These are phyloP conservation scores for Lyophyllum shimeji DNA, from an alignment of 768 basidiomycete species.

Conservation along the genomic window DNA sequence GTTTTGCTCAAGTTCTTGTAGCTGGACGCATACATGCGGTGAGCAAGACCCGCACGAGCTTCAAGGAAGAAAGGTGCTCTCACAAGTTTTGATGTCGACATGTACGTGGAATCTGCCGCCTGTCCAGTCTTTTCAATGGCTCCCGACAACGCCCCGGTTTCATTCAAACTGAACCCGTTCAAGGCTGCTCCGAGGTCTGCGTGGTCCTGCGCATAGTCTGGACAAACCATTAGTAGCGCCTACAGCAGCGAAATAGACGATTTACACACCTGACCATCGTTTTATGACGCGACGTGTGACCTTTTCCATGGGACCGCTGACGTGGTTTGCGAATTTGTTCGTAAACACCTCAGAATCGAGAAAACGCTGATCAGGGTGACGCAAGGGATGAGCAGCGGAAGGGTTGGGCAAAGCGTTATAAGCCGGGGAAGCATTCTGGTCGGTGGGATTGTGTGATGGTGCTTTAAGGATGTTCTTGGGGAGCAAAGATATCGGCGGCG, in stretches of 20 bases:
- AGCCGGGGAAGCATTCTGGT: conserved; percentile 65
- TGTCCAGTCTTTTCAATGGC: conserved; percentile 97
- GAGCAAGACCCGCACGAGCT: background rate
- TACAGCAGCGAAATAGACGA: conserved; percentile 1
- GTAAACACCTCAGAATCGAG: conserved; percentile 96
- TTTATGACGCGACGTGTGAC: conserved; percentile 90
- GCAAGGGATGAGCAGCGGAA: conserved; percentile 83
- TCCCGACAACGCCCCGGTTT: conserved; percentile 66
- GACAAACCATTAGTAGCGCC: conserved; percentile 2
- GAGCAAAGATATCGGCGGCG: conserved; percentile 84
- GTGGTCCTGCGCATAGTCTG: conserved; percentile 84
- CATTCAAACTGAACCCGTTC: conserved; percentile 92
- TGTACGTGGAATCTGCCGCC: conserved; percentile 91
- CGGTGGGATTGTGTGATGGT: conserved; percentile 92
- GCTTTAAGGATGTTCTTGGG: conserved; percentile 97
- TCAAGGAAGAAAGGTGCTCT: conserved; percentile 22
- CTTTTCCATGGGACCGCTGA: conserved; percentile 93
- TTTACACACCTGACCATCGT: conserved; percentile 84
- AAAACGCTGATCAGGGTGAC: conserved; percentile 93
- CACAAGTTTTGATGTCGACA: conserved; percentile 89
- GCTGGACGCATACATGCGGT: conserved; percentile 40
- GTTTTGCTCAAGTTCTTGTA: conserved; percentile 91
- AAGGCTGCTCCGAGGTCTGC: conserved; percentile 88
- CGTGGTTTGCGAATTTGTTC: conserved; percentile 89
- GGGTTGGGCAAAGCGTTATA: conserved; percentile 90